phyloP scores from a whole-genome alignment of 176 grass and related monocot species.

The Carex kokanica region DNA sequence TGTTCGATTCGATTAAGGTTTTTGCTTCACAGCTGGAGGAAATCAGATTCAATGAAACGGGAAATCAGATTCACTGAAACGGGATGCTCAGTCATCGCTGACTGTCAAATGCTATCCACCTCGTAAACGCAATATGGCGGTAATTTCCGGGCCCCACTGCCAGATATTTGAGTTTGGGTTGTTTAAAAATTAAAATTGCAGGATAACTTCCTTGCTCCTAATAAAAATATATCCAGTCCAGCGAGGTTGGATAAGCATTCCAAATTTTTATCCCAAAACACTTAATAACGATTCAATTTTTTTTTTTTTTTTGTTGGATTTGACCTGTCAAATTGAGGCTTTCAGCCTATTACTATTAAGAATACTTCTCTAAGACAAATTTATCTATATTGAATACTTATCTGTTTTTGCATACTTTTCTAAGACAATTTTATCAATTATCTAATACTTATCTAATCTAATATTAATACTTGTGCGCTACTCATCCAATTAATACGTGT shows the following conservation, averaged over 20 bases:
- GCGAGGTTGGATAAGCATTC: background rate
- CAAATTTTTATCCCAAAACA: background rate
- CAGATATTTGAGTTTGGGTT: background rate
- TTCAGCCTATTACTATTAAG: background rate
- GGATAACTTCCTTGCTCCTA: too few species aligned
- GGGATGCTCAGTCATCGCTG: background rate
- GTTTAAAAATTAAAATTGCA: too few species aligned
- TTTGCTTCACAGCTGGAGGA: background rate
- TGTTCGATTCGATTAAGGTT: background rate
- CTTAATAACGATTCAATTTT: background rate
- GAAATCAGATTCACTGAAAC: conserved; percentile 4
- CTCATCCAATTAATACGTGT: too few species aligned
- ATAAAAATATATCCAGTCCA: too few species aligned
- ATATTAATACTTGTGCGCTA: too few species aligned
- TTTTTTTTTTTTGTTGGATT: background rate
- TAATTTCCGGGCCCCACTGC: background rate
- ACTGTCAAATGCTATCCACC: background rate
- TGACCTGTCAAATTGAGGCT: background rate
- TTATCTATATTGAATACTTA: background rate
- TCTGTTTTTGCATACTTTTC: too few species aligned
- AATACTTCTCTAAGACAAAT: background rate
- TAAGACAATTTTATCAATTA: too few species aligned
- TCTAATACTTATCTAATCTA: too few species aligned
- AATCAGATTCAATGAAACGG: background rate
- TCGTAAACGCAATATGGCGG: background rate